Base-by-base conservation (phyloP, 345 rosid species). In the Arabis alpina region DNA sequence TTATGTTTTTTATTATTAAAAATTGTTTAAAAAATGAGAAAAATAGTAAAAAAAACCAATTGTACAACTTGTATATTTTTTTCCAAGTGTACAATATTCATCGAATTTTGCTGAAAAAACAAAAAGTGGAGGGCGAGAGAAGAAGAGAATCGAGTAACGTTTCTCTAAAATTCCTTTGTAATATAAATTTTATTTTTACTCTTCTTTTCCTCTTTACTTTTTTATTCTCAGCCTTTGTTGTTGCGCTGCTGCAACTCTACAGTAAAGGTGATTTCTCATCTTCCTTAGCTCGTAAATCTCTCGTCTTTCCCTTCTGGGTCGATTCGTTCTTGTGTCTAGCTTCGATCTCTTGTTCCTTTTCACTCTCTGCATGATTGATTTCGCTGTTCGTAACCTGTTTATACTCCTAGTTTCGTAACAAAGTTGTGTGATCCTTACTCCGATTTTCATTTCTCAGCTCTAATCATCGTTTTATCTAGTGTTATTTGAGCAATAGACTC, bases 91-190 rank as follows among this genome's bases (percentile, higher is more conserved):
- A 24, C 41, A 39, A 15, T 61, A 34, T 30, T 43, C 49, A 63
- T 45, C 13, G 50, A 64, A 47, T 72, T 62, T 72, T 40, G 64
- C 28, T 59, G 48, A 66, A 66, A 19, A 59, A 40, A 15, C 16
- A n/a, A 73, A 73, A 73, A 73, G 70, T 65, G 53, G 58, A 51
- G 16, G 43, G 45, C 41, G 4, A 58, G 53, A 71, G 68, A 49
- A 49, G 72, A 74, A 74, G 79, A 75, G 79, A 68, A 61, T 32
- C 69, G 15, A 62, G 5, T 6, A 61, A 75, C 74, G 74, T 54
- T 75, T 68, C 74, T 61, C 45, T 39, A 36, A 28, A 25, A 43
- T 60, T 66, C 51, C 66, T 39, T 65, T 39, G 19, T 71, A 6
- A 10, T 19, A 44, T 40, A 13, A 23, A 8, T 14, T 10, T 14